Base-by-base conservation (phyloP, 441 rosid species). In the Isatis lusitanica region DNA sequence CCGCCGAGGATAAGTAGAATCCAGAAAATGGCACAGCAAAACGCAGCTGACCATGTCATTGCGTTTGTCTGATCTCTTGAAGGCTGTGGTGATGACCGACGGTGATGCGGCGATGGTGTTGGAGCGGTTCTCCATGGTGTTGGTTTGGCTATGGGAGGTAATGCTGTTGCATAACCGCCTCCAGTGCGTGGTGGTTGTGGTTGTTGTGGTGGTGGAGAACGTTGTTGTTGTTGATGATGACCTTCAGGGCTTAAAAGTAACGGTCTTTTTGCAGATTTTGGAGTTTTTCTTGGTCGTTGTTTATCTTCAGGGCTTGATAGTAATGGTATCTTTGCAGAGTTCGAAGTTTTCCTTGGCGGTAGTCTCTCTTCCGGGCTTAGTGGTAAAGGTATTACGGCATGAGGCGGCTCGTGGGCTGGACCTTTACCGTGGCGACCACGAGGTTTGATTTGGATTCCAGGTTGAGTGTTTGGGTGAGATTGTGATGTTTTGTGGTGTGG, bases 11-110 rank as follows among this genome's bases (percentile, higher is more conserved):
- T 86, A 44, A 94, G 66, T 57, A 88, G 63, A 21, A 89, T 53
- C 90, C 87, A 86, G 68, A 90, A 89, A 24, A 90, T 74, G 24
- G 88, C 86, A 50, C 97, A 94, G 68, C 89, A 86, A 30, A 77
- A 81, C 33, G 88, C 97, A 7, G 68, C 81, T 65, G 80, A 77
- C 95, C 97, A 94, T 55, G 89, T 81, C 36, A 68, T 9, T 26
- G 83, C 42, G 70, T 39, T 74, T 26, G 96, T 87, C 67, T 68
- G 56, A 36, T 46, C 50, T 68, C 76, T 68, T 70, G 84, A 64
- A 12, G 59, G 15, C 0, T 26, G 28, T 26, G 76, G 76, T 1
- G 75, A 75, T 40, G 51, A 28, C 21, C 66, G 68, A 0, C 50
- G 78, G 21, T 0, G 72, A 62, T 44, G 74, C 1, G 82, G 73